Percentiles rank a stretch among this genome's conserved stretches.
phyloP scores from a whole-genome alignment of 179 eudicot genomes.

The Spinacia oleracea region DNA sequence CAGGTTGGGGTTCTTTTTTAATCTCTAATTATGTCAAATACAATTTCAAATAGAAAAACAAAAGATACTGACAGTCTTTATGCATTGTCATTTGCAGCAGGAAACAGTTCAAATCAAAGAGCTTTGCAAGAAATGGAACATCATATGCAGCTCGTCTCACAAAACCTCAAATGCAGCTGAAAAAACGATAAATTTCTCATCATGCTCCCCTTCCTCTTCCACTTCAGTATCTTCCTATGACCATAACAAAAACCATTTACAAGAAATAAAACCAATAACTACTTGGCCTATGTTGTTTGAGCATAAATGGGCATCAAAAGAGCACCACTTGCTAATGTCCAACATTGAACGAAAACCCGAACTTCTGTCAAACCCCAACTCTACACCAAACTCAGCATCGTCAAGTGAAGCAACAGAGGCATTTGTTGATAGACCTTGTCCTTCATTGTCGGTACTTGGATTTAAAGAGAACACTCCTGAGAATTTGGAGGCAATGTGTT shows the following conservation, averaged over 20 bases:
- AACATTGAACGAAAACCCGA: constrained; percentile 46
- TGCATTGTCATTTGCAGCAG: constrained; percentile 27
- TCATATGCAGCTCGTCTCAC: constrained; percentile 60
- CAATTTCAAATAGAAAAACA: neutral
- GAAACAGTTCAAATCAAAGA: constrained; percentile 57
- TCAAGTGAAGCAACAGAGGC: constrained; percentile 62
- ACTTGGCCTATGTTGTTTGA: constrained; percentile 52
- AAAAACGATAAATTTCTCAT: constrained; percentile 40
- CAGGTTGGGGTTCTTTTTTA: constrained; percentile 44
- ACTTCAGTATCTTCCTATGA: constrained; percentile 51
- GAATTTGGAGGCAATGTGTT: constrained; percentile 42
- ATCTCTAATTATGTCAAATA: neutral
- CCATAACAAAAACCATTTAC: constrained; percentile 25
- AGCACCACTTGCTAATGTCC: constrained; percentile 39
- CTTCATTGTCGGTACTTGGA: constrained; percentile 45
- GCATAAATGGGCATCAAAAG: constrained; percentile 36
- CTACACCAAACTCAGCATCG: constrained; percentile 68
- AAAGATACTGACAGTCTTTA: neutral
- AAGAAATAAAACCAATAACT: constrained; percentile 24
- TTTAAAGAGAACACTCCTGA: constrained; percentile 55
- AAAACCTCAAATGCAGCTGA: constrained; percentile 40
- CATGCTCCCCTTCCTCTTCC: constrained; percentile 54
- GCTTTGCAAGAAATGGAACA: constrained; percentile 76
- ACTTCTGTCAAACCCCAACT: constrained; percentile 62
- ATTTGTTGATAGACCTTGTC: constrained; percentile 32